Percentiles rank a stretch among this genome's conserved stretches.
Evolutionary conservation across 306 rosid genomes (phyloP).

Genomic region (Betula pendula): DNA sequence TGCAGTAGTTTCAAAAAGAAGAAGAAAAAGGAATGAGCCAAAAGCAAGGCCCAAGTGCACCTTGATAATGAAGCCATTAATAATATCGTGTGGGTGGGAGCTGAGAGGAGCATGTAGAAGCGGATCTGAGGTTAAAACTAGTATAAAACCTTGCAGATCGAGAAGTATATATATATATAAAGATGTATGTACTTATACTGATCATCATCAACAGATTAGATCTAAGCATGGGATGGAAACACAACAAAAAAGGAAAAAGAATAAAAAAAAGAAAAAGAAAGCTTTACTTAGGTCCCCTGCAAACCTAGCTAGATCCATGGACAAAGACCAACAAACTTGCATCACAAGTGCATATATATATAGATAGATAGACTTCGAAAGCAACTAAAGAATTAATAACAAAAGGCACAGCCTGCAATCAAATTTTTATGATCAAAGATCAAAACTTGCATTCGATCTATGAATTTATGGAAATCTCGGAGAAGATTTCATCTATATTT

Average conservation of each 20-base stretch:
- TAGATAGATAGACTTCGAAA: background rate
- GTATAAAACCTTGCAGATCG: background rate
- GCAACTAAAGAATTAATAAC: background rate
- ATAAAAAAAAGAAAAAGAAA: too few species aligned
- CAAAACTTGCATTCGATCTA: background rate
- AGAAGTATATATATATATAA: too few species aligned
- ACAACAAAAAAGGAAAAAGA: too few species aligned
- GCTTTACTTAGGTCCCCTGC: too few species aligned
- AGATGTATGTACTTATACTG: too few species aligned
- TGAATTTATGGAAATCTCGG: background rate
- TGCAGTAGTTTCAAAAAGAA: background rate
- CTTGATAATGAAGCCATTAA: background rate
- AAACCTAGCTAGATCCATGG: too few species aligned
- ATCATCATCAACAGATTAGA: background rate
- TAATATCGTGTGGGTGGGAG: background rate
- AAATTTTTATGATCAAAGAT: background rate
- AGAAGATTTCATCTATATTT: background rate
- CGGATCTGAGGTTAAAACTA: constrained; percentile 2
- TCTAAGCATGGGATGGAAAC: background rate
- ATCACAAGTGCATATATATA: background rate
- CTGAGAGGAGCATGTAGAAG: background rate
- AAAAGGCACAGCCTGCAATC: background rate
- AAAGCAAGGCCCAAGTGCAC: background rate
- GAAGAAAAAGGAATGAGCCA: background rate
- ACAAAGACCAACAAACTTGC: constrained; percentile 5